Conservation (phyloP, 1,139 yeast species). For the Wickerhamomyces sp. region DNA sequence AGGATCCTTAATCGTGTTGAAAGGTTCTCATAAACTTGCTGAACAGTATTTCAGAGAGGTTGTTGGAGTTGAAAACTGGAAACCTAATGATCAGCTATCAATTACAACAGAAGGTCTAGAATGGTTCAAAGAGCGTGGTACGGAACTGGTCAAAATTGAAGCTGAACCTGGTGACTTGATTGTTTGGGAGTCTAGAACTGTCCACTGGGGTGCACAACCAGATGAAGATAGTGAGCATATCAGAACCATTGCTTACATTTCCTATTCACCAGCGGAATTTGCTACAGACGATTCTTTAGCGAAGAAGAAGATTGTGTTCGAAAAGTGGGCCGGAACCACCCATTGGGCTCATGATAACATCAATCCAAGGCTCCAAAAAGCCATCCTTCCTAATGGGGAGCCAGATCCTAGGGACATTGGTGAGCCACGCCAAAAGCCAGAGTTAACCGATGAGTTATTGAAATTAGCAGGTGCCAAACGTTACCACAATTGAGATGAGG, state of each 20-base stretch:
- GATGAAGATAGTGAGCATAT: slow-evolving; percentile 16
- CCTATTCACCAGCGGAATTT: slow-evolving; percentile 24
- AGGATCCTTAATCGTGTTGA: slow-evolving; percentile 19
- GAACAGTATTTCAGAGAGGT: slow-evolving; percentile 18
- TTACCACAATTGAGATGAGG: slow-evolving; percentile 5
- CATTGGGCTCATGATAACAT: slow-evolving; percentile 29
- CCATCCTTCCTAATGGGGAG: slow-evolving; percentile 16
- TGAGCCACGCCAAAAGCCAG: slow-evolving; percentile 17
- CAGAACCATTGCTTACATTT: slow-evolving; percentile 23
- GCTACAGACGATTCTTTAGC: slow-evolving; percentile 21
- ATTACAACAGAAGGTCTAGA: slow-evolving; percentile 18
- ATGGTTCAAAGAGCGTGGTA: slow-evolving; percentile 21
- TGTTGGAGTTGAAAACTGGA: slow-evolving; percentile 18
- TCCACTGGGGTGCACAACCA: slow-evolving; percentile 22
- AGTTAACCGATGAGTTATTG: slow-evolving; percentile 16
- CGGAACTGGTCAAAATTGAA: slow-evolving; percentile 18
- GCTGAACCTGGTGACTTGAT: slow-evolving; percentile 29
- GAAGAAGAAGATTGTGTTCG: slow-evolving; percentile 18
- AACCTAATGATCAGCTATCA: slow-evolving; percentile 10
- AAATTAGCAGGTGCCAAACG: slow-evolving; percentile 20
- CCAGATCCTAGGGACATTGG: slow-evolving; percentile 14
- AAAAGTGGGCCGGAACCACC: slow-evolving; percentile 23
- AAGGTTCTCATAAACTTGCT: slow-evolving; percentile 13
- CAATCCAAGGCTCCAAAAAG: slow-evolving; percentile 11
- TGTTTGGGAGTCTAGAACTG: slow-evolving; percentile 27